Base-by-base conservation (phyloP, 768 basidiomycete species). In the Russula sp. region DNA sequence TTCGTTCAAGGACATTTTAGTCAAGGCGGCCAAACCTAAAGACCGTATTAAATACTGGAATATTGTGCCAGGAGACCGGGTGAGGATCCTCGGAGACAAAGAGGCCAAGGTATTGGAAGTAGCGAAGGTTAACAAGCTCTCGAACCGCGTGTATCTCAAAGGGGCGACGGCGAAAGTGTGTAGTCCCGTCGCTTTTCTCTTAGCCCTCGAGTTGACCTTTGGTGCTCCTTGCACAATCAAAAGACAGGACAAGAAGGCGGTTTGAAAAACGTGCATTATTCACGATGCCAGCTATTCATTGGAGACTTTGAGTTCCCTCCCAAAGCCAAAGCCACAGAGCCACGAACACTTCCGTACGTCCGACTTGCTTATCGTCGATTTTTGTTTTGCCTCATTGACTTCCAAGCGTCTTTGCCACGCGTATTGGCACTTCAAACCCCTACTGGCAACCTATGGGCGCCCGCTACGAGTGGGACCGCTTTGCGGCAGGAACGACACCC, bases 21-120 rank as follows among this genome's bases (percentile, higher is more conserved):
- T 76, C 58, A 88, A 88, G 71, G 80, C 81, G 45, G 84, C 82
- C 50, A 78, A 80, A 13, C 80, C 82, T 11, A 78, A 79, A 61
- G 86, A 91, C 69, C 80, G 91, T 52, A 88, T 94, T 57, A 88
- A 90, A 72, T 84, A 83, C 71, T 94, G 91, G 91, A 94, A 93
- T 70, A 82, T 94, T 64, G 86, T 91, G 39, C 89, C 92, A 6
- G 91, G 91, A 7, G 91, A 94, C 76, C 82, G 80, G 58, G 83
- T 94, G 70, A 82, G 87, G 55, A 66, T 91, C 59, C 80, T 83
- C 7, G 87, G 88, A 31, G 86, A 90, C 72, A 77, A 78, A 64
- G 77, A 78, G 32, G 81, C 79, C 47, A 79, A 75, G 16, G 69
- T 91, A 39, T 83, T 84, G 51, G 86, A 91, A 70, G 89, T 94